Conservation (phyloP, 1,284 basidiomycete species). For the Chalciporus piperatoides region DNA sequence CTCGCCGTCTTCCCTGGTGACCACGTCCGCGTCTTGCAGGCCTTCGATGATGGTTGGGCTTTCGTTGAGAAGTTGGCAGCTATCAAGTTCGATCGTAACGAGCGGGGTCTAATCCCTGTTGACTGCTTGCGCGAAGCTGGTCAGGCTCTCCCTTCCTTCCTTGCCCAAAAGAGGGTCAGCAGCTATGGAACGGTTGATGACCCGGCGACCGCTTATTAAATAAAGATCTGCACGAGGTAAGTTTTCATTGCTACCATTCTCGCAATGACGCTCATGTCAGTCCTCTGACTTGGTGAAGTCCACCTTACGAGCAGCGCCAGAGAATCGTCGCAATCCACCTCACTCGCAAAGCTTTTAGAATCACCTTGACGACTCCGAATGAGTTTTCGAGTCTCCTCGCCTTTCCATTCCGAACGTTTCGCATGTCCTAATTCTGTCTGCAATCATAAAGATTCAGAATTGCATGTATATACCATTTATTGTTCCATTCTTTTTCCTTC, state of each 20-base stretch:
- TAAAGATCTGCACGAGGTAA: slow-evolving; percentile 1
- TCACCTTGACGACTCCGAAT: neutral
- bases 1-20: slow-evolving; percentile 51
- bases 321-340: neutral
- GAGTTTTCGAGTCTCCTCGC: neutral
- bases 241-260: neutral
- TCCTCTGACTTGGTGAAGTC: neutral
- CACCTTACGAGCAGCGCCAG: neutral
- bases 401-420: neutral
- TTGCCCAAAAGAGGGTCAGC: slow-evolving; percentile 47
- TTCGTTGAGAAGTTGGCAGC: slow-evolving; percentile 43
- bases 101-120: slow-evolving; percentile 50
- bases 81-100: neutral
- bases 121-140: slow-evolving; percentile 53
- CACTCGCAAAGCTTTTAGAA: slow-evolving; percentile 3
- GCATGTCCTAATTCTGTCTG: slow-evolving; percentile 2
- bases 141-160: slow-evolving; percentile 48
- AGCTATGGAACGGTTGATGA: slow-evolving; percentile 26
- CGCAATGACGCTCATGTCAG: neutral
- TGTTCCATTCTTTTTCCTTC: neutral
- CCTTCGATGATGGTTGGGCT: slow-evolving; percentile 70
- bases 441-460: slow-evolving; percentile 8
- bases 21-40: slow-evolving; percentile 45
- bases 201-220: neutral
- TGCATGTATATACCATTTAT: slow-evolving; percentile 16